Conservation (phyloP, 1,284 basidiomycete genomes). For the Cutaneotrichosporon sp. region DNA sequence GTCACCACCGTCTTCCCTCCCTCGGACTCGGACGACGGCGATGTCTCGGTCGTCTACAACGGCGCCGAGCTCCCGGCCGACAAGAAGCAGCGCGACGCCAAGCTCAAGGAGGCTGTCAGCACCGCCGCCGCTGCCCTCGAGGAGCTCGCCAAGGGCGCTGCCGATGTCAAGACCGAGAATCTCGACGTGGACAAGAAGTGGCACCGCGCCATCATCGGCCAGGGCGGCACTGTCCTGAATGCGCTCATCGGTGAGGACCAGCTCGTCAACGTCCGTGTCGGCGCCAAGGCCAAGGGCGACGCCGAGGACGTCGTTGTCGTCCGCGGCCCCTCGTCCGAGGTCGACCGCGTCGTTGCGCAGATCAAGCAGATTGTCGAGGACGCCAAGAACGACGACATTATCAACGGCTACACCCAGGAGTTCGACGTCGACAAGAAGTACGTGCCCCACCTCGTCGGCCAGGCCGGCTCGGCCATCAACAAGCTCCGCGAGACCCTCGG, state of each 20-base stretch:
- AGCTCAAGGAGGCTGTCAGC: slow-evolving; percentile 74
- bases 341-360: slow-evolving; percentile 81
- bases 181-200: slow-evolving; percentile 86
- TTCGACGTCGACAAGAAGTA: slow-evolving; percentile 88
- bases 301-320: slow-evolving; percentile 67
- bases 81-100: slow-evolving; percentile 60
- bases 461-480: slow-evolving; percentile 82
- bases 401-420: slow-evolving; percentile 81
- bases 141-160: slow-evolving; percentile 75
- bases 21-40: slow-evolving; percentile 64
- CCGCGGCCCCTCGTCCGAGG: slow-evolving; percentile 81
- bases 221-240: slow-evolving; percentile 82
- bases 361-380: slow-evolving; percentile 85
- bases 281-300: slow-evolving; percentile 43
- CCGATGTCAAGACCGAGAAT: slow-evolving; percentile 78
- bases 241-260: slow-evolving; percentile 90
- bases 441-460: slow-evolving; percentile 90
- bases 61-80: slow-evolving; percentile 59
- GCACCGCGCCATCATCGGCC: slow-evolving; percentile 83
- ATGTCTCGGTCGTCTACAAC: slow-evolving; percentile 76
- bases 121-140: slow-evolving; percentile 74
- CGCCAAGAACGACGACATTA: slow-evolving; percentile 92
- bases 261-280: slow-evolving; percentile 80
- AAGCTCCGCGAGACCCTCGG: slow-evolving; percentile 89
- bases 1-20: slow-evolving; percentile 80